phyloP scores from a whole-genome alignment of 169 alveolate genomes.

The Perkinsus marinus region DNA sequence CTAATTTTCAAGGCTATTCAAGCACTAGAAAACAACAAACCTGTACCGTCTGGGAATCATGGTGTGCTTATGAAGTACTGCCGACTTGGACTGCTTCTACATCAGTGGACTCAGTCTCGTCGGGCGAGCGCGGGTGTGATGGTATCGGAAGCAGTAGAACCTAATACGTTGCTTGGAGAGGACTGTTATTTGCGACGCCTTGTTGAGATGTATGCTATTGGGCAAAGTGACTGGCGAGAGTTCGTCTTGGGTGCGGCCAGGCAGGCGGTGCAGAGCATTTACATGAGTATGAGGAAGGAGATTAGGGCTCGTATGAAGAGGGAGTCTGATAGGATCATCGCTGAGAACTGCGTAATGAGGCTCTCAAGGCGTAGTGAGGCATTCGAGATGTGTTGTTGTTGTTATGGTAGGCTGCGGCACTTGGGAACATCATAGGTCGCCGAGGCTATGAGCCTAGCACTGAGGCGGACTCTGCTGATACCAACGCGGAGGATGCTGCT shows the following conservation, averaged over 20 bases:
- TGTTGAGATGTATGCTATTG: background rate
- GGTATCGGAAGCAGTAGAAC: background rate
- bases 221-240: background rate
- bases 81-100: background rate
- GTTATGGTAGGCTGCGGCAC: background rate
- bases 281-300: background rate
- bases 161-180: background rate
- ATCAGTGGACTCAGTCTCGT: background rate
- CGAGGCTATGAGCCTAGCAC: background rate
- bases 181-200: background rate
- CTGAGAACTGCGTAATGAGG: background rate
- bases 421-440: background rate
- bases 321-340: background rate
- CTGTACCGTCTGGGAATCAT: background rate
- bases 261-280: background rate
- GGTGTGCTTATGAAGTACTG: background rate
- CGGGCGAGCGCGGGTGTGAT: background rate
- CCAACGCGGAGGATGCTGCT: background rate
- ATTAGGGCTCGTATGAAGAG: background rate
- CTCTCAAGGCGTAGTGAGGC: too few relatives aligned
- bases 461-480: background rate
- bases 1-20: background rate
- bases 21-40: background rate
- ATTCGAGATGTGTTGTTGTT: background rate
- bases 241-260: background rate